These are phyloP conservation scores for Boletus speciosus DNA, from an alignment of 768 basidiomycete species.

Conservation along the genomic window DNA sequence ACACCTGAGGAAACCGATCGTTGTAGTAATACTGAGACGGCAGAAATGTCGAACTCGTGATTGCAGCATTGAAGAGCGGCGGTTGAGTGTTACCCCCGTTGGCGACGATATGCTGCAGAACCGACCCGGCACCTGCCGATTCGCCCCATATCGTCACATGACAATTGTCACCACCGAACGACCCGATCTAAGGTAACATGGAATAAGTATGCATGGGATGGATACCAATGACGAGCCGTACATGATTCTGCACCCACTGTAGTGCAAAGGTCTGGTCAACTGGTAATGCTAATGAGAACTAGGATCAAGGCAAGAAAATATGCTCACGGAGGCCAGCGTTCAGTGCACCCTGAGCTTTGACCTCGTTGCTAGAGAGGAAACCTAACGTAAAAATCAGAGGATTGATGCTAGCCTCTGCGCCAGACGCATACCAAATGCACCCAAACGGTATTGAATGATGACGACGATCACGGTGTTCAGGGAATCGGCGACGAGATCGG, in stretches of 20 bases:
- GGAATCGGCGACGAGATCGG: slow-evolving; percentile 25
- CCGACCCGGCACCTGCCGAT: slow-evolving; percentile 34
- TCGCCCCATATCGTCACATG: slow-evolving; percentile 38
- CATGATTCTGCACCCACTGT: slow-evolving; percentile 35
- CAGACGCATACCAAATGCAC: slow-evolving; percentile 28
- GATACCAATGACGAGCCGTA: slow-evolving; percentile 2
- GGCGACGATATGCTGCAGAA: slow-evolving; percentile 35
- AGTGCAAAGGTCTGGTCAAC: slow-evolving; percentile 38
- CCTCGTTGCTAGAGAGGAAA: slow-evolving; percentile 30
- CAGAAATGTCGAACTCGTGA: slow-evolving; percentile 31
- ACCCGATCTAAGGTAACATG: slow-evolving; percentile 23
- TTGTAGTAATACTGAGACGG: slow-evolving; percentile 36
- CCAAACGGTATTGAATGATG: slow-evolving; percentile 34
- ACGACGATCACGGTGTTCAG: slow-evolving; percentile 25
- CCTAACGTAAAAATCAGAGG: slow-evolving; percentile 18
- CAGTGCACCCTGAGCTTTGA: slow-evolving; percentile 30
- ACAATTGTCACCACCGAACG: slow-evolving; percentile 33
- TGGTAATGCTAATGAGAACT: slow-evolving; percentile 1
- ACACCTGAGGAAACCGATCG: slow-evolving; percentile 27
- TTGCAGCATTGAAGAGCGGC: slow-evolving; percentile 31
- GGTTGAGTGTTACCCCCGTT: slow-evolving; percentile 33
- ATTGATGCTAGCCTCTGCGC: neutral
- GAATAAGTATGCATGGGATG: neutral
- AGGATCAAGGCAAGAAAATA: neutral
- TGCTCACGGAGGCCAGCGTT: slow-evolving; percentile 35